phyloP scores from a whole-genome alignment of 106 monocot species.

The Narthecium ossifragum region DNA sequence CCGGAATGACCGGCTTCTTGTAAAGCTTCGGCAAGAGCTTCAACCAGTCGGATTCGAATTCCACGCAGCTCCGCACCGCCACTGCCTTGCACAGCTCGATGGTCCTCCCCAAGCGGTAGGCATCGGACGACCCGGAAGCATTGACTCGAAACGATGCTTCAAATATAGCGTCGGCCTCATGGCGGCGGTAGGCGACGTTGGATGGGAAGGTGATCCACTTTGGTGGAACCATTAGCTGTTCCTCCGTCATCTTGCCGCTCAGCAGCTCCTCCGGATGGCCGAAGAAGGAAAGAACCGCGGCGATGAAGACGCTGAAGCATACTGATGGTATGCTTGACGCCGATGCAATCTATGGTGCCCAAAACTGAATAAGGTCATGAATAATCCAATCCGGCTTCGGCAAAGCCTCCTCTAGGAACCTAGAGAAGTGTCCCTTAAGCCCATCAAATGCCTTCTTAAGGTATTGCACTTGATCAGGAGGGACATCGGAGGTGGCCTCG shows the following conservation, averaged over 20 bases:
- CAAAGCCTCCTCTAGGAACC: slow-evolving; percentile 9
- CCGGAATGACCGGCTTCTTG: slow-evolving; percentile 18
- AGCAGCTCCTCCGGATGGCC: slow-evolving; percentile 7
- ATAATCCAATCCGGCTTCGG: slow-evolving; percentile 43
- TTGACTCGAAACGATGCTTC: background rate
- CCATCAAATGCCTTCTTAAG: slow-evolving; percentile 47
- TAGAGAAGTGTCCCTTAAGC: slow-evolving; percentile 10
- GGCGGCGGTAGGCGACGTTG: slow-evolving; percentile 4
- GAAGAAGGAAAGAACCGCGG: slow-evolving; percentile 4
- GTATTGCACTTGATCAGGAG: slow-evolving; percentile 23
- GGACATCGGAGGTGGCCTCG: slow-evolving; percentile 58
- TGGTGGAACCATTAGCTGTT: slow-evolving; percentile 14
- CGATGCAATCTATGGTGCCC: slow-evolving; percentile 19
- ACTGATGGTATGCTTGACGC: slow-evolving; percentile 16
- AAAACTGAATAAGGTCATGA: slow-evolving; percentile 36
- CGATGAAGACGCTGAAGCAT: slow-evolving; percentile 15
- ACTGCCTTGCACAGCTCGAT: slow-evolving; percentile 11
- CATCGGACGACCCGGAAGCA: background rate
- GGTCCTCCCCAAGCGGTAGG: background rate
- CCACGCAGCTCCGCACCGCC: slow-evolving; percentile 12
- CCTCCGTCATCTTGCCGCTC: background rate
- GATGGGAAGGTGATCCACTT: slow-evolving; percentile 33
- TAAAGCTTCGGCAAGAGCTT: slow-evolving; percentile 1
- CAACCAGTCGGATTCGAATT: slow-evolving; percentile 12
- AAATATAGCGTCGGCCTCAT: slow-evolving; percentile 4